Evolutionary conservation across 2,329 filamentous ascomycete species (phyloP).

Genomic region (Coniochaeta sp.): DNA sequence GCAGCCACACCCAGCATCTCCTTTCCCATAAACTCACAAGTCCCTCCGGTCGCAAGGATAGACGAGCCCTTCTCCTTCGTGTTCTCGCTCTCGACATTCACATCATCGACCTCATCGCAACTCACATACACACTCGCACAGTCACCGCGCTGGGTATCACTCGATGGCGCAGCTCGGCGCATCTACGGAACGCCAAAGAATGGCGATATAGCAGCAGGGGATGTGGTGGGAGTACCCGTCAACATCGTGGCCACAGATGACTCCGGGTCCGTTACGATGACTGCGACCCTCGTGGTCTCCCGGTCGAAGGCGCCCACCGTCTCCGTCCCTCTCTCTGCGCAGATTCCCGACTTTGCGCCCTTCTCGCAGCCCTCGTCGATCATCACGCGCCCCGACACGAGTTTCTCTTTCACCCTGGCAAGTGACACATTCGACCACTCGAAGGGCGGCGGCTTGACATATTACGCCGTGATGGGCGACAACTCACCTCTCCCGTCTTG

Average conservation of each 20-base stretch:
- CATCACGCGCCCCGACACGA: constrained; percentile 43
- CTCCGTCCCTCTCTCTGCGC: constrained; percentile 47
- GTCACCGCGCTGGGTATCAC: constrained; percentile 66
- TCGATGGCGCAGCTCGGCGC: constrained; percentile 58
- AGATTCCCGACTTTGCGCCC: constrained; percentile 50
- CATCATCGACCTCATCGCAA: constrained; percentile 44
- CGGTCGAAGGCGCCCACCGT: constrained; percentile 46
- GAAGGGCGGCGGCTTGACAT: constrained; percentile 54
- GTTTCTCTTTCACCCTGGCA: constrained; percentile 48
- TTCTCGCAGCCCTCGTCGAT: constrained; percentile 56
- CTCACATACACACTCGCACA: constrained; percentile 61
- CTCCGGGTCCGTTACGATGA: constrained; percentile 55
- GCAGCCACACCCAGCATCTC: constrained; percentile 34
- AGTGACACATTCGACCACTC: constrained; percentile 57
- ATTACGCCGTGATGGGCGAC: constrained; percentile 70
- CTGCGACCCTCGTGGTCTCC: constrained; percentile 66
- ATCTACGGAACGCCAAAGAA: constrained; percentile 64
- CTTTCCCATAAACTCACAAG: constrained; percentile 79
- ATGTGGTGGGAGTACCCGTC: constrained; percentile 54
- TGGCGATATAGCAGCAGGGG: constrained; percentile 36
- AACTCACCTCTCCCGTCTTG: constrained; percentile 82
- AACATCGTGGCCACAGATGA: constrained; percentile 63
- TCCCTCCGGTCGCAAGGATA: constrained; percentile 70
- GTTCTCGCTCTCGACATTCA: constrained; percentile 70
- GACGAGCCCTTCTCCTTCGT: constrained; percentile 61